Evolutionary conservation across 805 yeast genomes (phyloP).

Genomic region (Ogataea parapolymorpha): DNA sequence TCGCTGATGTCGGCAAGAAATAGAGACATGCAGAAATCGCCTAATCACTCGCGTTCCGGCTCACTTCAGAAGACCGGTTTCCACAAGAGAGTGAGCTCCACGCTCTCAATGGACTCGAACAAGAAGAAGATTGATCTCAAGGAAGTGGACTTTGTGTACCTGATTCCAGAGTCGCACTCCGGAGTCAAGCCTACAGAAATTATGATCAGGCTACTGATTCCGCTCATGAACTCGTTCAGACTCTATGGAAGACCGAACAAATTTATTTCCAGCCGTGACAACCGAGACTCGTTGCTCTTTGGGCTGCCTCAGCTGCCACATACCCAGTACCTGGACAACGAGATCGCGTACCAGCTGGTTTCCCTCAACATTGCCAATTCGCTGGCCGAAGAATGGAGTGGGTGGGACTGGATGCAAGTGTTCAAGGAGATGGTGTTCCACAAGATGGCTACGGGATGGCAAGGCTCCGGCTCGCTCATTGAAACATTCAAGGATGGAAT

Average conservation of each 20-base stretch:
- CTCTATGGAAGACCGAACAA: conserved; percentile 72
- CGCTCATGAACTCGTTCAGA: conserved; percentile 65
- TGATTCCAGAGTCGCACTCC: conserved; percentile 67
- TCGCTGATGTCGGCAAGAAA: conserved; percentile 23
- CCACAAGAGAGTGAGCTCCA: conserved; percentile 27
- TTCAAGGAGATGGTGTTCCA: conserved; percentile 35
- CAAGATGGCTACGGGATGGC: conserved; percentile 35
- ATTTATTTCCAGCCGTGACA: conserved; percentile 54
- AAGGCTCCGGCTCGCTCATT: conserved; percentile 33
- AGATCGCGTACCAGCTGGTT: conserved; percentile 31
- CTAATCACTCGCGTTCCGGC: conserved; percentile 20
- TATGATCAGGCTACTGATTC: conserved; percentile 65
- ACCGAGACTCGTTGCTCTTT: conserved; percentile 56
- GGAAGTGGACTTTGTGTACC: conserved; percentile 29
- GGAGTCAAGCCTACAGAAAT: conserved; percentile 72
- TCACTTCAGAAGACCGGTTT: conserved; percentile 5
- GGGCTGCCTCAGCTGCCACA: conserved; percentile 75
- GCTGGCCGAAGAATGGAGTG: conserved; percentile 31
- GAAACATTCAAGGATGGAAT: conserved; percentile 32
- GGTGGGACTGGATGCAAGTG: conserved; percentile 35
- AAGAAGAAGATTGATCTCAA: conserved; percentile 23
- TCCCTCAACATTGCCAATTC: conserved; percentile 33
- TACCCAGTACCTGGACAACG: conserved; percentile 48
- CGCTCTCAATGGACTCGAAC: conserved; percentile 27
- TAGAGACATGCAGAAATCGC: conserved; percentile 10